These are phyloP conservation scores for Aspergillus intermedius DNA, from an alignment of 2,329 filamentous ascomycete species.

Conservation along the genomic window DNA sequence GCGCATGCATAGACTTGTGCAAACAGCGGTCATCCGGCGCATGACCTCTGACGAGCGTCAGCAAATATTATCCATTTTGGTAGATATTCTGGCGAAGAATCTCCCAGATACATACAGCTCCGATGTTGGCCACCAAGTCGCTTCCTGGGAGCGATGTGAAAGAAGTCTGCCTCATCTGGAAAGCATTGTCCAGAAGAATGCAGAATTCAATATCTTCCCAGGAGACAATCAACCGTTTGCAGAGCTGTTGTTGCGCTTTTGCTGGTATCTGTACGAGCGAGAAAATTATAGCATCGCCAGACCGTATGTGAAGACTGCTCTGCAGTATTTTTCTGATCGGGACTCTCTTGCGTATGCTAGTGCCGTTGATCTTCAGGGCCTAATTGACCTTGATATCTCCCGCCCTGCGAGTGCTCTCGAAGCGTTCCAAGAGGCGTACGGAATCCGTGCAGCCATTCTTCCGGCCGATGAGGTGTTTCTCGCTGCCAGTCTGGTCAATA, in stretches of 20 bases:
- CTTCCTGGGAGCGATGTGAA: constrained; percentile 7
- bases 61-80: constrained; percentile 1
- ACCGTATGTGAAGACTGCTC: constrained; percentile 7
- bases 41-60: constrained; percentile 5
- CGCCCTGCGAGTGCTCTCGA: constrained; percentile 7
- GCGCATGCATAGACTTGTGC: constrained; percentile 7
- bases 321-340: constrained; percentile 5
- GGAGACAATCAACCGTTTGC: constrained; percentile 4
- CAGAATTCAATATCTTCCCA: constrained; percentile 3
- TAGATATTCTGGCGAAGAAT: constrained; percentile 6
- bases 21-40: constrained; percentile 7
- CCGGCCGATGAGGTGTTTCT: constrained; percentile 2
- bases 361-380: constrained; percentile 11
- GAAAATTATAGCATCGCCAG: constrained; percentile 11
- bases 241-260: constrained; percentile 8
- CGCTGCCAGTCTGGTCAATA: constrained; percentile 12
- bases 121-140: constrained; percentile 8
- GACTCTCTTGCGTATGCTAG: constrained; percentile 10
- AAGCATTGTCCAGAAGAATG: constrained; percentile 4
- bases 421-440: constrained; percentile 6
- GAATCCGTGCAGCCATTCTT: constrained; percentile 3
- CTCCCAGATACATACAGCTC: constrained; percentile 8
- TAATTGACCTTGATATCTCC: constrained; percentile 11
- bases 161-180: constrained; percentile 8
- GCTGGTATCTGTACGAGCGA: constrained; percentile 10